Base-by-base conservation (phyloP, 495 filamentous ascomycete species). In the Neurospora tetrasperma region DNA sequence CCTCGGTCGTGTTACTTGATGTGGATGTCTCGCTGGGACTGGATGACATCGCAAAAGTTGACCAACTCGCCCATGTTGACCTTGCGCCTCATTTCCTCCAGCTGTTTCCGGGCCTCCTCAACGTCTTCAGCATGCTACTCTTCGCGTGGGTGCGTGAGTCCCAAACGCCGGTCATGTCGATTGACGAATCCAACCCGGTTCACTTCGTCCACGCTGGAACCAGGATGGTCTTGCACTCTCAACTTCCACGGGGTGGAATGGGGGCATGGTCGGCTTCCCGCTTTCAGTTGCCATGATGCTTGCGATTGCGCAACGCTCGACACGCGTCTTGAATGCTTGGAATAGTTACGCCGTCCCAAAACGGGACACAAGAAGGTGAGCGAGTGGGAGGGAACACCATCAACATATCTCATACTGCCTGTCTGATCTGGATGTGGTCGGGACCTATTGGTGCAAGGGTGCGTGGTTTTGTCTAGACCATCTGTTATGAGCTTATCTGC, bases 31-130 rank as follows among this genome's bases (percentile, higher is more conserved):
- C 35, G 23, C 20, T 76, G 74, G 14, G 59, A 31, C 66, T 72
- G 39, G 14, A 76, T 76, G 27, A 76, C 7, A n/a, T 76, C 74
- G 4, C 74, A 48, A 42, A 76, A 76, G 38, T 76, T 76, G 70
- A 76, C 74, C 38, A 74, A 42, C 0, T 70, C 42, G 23, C 72
- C 72, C 9, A 20, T 35, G 39, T 70, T 16, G 6, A 68, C 41
- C 8, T 27, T 44, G 7, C 35, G 18, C 3, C 14, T 10, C 27
- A 76, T 35, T 0, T 76, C 70, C 18, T 70, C 43, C 44, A 73
- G 38, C 70, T 72, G 66, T 12, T 62, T 70, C 8, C 42, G 43
- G 2, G 74, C 72, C 2, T 31, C n/a, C n/a, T n/a, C n/a, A n/a
- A n/a, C n/a, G n/a, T n/a, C n/a, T n/a, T n/a, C n/a, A n/a, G n/a